Conservation (phyloP, 306 rosid species). For the Clitoria ternatea region DNA sequence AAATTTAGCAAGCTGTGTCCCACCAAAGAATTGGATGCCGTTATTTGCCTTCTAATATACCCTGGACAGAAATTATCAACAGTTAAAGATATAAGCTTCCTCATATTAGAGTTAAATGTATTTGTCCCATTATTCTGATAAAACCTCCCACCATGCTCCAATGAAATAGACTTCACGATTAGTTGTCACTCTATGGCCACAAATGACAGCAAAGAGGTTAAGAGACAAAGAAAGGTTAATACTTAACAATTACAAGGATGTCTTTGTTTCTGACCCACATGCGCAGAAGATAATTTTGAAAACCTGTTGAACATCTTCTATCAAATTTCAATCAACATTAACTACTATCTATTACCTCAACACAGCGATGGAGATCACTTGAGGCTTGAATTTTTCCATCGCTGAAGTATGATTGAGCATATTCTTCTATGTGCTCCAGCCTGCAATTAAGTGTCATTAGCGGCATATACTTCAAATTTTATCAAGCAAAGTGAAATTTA, state of each 20-base stretch:
- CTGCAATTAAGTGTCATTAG: conserved; percentile 41
- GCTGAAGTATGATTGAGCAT: conserved; percentile 77
- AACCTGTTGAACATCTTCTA: neutral
- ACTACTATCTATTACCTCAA: conserved; percentile 44
- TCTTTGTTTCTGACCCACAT: neutral
- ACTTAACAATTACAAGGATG: neutral
- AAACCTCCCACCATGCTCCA: conserved; percentile 6
- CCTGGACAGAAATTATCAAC: neutral
- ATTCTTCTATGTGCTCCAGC: conserved; percentile 74
- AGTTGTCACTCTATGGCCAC: conserved; percentile 28
- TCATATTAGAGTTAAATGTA: conserved; percentile 3
- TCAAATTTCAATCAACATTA: conserved; percentile 12
- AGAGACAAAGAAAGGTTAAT: neutral
- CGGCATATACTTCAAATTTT: conserved; percentile 15
- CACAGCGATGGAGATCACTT: conserved; percentile 35
- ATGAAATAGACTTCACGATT: conserved; percentile 19
- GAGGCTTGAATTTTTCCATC: conserved; percentile 67
- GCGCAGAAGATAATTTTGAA: neutral
- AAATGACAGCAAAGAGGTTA: conserved; percentile 15
- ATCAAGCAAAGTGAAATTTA: conserved; percentile 12
- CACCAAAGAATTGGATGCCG: conserved; percentile 1
- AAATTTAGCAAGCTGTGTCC: conserved; percentile 11
- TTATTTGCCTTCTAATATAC: conserved; percentile 14
- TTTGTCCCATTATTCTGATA: neutral
- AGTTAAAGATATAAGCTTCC: neutral